These are phyloP conservation scores for Chrysanthemum seticuspe DNA, from an alignment of 129 eudicot species.

Conservation along the genomic window DNA sequence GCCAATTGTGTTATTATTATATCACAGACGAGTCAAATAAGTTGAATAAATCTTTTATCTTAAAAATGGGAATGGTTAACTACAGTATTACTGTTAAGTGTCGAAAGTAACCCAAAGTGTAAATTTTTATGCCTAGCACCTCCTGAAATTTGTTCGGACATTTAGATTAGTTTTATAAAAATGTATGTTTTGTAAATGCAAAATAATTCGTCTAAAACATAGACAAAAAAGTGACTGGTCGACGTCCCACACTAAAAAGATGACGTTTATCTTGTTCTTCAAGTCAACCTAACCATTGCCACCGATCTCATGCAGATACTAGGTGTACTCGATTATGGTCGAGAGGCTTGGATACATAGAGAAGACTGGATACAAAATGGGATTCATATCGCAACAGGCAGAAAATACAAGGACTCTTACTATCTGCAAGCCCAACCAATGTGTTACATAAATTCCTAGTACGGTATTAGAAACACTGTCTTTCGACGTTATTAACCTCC, in stretches of 20 bases:
- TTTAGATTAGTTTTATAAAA: background rate
- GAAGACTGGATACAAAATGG: slow-evolving; percentile 93
- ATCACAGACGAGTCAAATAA: background rate
- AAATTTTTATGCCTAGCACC: background rate
- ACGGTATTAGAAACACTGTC: background rate
- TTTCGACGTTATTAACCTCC: background rate
- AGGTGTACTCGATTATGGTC: slow-evolving; percentile 74
- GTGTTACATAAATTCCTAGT: slow-evolving; percentile 12
- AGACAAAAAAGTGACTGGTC: no score
- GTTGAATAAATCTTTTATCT: background rate
- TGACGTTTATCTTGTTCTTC: background rate
- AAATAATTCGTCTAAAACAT: no score
- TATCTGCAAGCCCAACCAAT: slow-evolving; percentile 40
- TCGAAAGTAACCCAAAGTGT: background rate
- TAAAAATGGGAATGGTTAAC: background rate
- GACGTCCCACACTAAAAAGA: background rate
- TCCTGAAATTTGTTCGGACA: background rate
- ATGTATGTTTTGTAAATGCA: background rate
- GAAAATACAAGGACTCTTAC: slow-evolving; percentile 88
- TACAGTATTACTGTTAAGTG: background rate
- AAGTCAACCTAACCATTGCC: background rate
- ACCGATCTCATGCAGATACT: slow-evolving; percentile 51
- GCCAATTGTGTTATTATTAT: background rate
- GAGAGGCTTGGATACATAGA: slow-evolving; percentile 95
- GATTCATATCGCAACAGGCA: slow-evolving; percentile 67